Evolutionary conservation across 306 rosid species (phyloP).

Genomic region (Glycine tomentella): DNA sequence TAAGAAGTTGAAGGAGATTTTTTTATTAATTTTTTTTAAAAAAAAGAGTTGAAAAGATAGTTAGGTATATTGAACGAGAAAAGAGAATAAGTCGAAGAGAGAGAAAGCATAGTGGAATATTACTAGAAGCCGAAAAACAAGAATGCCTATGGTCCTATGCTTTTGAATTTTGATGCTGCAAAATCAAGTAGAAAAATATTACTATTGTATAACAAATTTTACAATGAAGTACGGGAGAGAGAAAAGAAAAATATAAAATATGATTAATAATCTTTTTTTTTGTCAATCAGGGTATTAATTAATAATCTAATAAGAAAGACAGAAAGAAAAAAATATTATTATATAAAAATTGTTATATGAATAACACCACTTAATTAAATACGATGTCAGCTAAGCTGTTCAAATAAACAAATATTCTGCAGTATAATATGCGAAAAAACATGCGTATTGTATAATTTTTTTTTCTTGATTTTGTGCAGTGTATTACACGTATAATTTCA

Average conservation of each 20-base stretch:
- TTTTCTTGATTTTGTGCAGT: slow-evolving; percentile 26
- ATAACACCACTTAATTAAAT: background rate
- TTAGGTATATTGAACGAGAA: slow-evolving; percentile 41
- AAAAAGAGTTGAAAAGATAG: slow-evolving; percentile 32
- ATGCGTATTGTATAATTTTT: slow-evolving; percentile 1
- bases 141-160: slow-evolving; percentile 33
- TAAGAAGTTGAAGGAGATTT: slow-evolving; percentile 18
- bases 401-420: slow-evolving; percentile 33
- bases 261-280: too few relatives aligned
- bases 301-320: background rate
- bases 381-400: slow-evolving; percentile 37
- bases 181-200: background rate
- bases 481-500: slow-evolving; percentile 19
- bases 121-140: slow-evolving; percentile 26
- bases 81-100: slow-evolving; percentile 6
- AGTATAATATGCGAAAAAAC: slow-evolving; percentile 7
- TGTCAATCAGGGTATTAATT: background rate
- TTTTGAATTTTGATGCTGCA: slow-evolving; percentile 14
- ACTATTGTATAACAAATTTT: background rate
- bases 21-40: too few relatives aligned
- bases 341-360: background rate
- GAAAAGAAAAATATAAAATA: background rate
- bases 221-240: background rate
- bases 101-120: slow-evolving; percentile 20
- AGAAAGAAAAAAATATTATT: background rate